Base-by-base conservation (phyloP, 768 basidiomycete genomes). In the Mycena vulgaris region DNA sequence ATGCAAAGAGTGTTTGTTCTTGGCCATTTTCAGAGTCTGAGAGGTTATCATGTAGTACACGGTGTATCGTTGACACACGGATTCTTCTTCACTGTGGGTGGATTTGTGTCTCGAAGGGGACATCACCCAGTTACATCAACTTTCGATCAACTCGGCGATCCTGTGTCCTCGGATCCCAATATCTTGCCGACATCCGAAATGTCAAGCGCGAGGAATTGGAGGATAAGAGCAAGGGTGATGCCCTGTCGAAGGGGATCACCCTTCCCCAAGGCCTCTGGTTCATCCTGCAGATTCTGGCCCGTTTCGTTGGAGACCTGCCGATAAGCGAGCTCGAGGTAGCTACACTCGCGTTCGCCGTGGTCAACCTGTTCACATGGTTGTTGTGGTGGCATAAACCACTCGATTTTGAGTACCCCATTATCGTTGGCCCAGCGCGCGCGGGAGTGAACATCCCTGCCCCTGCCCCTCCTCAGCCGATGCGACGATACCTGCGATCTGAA, bases 381-480 rank as follows among this genome's bases (percentile, higher is more conserved):
- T 53, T 81, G 1, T 84, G 84, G 84, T 84, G 80, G 47, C 14
- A 27, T 13, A 86, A 86, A 71, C 84, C 83, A 3, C 75, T 80
- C 14, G 78, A 81, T 61, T 78, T 48, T 27, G 17, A 48, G 11
- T 68, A 66, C 10, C 78, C 74, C 3, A 69, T 81, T 35, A 51
- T 53, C 5, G 30, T 75, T 17, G 63, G 42, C 2, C n/a, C 51
- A n/a, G n/a, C n/a, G n/a, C n/a, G n/a, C n/a, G n/a, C n/a, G n/a
- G n/a, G n/a, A n/a, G n/a, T n/a, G n/a, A n/a, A n/a, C n/a, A n/a
- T n/a, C n/a, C n/a, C n/a, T n/a, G n/a, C n/a, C n/a, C n/a, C n/a
- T n/a, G n/a, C n/a, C n/a, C n/a, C n/a, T n/a, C n/a, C n/a, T n/a
- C n/a, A n/a, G n/a, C n/a, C n/a, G n/a, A n/a, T n/a, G n/a, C n/a